A percentile compares a stretch with the other conserved stretches of the same genome.
Conservation (phyloP, 352 stramenopile genomes). For the Globisporangium recalcitrans region DNA sequence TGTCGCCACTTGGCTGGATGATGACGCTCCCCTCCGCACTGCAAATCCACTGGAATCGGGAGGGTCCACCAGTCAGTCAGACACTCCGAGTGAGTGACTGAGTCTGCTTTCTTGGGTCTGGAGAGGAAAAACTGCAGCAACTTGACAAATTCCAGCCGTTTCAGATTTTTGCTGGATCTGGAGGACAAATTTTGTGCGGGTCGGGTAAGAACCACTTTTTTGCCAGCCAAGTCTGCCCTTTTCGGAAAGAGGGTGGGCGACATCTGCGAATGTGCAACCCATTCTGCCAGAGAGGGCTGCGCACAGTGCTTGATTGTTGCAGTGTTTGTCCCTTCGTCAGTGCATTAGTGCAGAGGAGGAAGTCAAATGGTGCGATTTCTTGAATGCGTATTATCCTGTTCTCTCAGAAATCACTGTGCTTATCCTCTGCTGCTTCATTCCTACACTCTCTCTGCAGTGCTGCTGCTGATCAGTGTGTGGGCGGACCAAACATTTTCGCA, state of each 20-base stretch:
- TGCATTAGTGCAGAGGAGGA: background rate
- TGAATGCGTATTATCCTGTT: too few species aligned
- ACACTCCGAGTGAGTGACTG: too few species aligned
- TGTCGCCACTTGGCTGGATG: background rate
- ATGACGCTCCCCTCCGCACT: background rate
- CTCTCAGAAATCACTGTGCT: too few species aligned
- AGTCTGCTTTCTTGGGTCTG: too few species aligned
- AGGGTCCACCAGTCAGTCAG: background rate
- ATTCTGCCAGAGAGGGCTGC: background rate
- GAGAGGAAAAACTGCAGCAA: background rate
- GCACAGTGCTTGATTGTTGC: background rate
- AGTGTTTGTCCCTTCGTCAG: too few species aligned
- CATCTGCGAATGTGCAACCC: background rate
- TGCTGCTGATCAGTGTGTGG: background rate
- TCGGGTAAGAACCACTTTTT: background rate
- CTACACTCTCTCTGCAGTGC: background rate
- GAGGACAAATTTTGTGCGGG: background rate
- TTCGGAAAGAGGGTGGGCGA: background rate
- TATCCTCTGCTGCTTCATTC: background rate
- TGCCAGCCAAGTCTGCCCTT: background rate
- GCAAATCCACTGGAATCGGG: background rate
- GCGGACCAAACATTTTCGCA: conserved; percentile 1
- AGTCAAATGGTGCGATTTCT: too few species aligned
- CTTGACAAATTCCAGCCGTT: background rate
- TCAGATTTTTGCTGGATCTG: background rate